phyloP scores from a whole-genome alignment of 352 stramenopile species.

The Phytopythium delawarense region DNA sequence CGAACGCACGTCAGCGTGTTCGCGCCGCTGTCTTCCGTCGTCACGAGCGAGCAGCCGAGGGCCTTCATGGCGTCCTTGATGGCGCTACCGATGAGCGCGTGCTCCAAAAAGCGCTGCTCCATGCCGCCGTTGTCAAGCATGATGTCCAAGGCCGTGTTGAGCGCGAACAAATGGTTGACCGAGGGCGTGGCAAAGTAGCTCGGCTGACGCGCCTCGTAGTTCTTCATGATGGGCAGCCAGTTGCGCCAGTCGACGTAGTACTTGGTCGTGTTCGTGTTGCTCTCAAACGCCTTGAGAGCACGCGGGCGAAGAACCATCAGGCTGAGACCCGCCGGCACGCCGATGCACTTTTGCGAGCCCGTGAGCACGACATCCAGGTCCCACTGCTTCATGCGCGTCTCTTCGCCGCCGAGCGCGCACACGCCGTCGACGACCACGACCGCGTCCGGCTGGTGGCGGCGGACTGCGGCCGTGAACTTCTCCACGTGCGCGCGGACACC shows the following conservation, averaged over 20 bases:
- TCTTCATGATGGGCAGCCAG: conserved; percentile 84
- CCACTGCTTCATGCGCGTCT: conserved; percentile 80
- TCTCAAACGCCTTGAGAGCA: conserved; percentile 61
- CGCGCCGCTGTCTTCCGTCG: conserved; percentile 36
- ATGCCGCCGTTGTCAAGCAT: conserved; percentile 72
- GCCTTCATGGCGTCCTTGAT: conserved; percentile 67
- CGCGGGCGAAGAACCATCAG: conserved; percentile 62
- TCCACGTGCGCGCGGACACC: conserved; percentile 61
- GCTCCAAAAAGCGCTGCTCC: conserved; percentile 72
- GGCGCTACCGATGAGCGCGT: conserved; percentile 47
- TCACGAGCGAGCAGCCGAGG: conserved; percentile 60
- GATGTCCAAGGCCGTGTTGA: conserved; percentile 66
- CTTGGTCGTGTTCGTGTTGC: conserved; percentile 43
- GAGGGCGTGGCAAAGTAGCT: conserved; percentile 78
- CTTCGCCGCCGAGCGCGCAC: conserved; percentile 63
- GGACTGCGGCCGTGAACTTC: conserved; percentile 48
- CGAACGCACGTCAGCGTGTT: conserved; percentile 77
- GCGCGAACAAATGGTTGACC: conserved; percentile 73
- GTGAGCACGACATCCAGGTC: conserved; percentile 77
- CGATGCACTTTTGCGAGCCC: conserved; percentile 76
- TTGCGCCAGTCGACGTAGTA: conserved; percentile 82
- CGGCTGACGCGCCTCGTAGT: conserved; percentile 69
- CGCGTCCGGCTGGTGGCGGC: conserved; percentile 52
- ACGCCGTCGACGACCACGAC: conserved; percentile 70
- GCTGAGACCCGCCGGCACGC: conserved; percentile 61